phyloP scores from a whole-genome alignment of 306 rosid species.

The Alnus rubra region DNA sequence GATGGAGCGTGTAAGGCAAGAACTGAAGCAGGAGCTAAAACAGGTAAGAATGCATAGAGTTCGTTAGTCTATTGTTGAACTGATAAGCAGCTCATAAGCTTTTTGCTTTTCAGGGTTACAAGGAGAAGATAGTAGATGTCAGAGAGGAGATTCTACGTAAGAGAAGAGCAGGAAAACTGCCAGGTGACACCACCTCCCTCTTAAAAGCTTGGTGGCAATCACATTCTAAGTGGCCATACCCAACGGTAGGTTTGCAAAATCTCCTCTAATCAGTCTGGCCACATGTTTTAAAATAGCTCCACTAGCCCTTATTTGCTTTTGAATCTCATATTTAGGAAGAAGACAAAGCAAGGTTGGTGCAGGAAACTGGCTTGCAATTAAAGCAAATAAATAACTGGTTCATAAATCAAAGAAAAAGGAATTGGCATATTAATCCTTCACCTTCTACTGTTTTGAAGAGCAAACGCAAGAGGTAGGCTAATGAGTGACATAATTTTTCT shows the following conservation, averaged over 20 bases:
- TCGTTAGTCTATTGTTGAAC: neutral
- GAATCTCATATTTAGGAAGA: slow-evolving; percentile 62
- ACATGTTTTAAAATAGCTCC: neutral
- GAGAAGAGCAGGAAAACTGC: slow-evolving; percentile 96
- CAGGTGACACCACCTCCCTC: slow-evolving; percentile 93
- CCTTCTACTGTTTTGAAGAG: slow-evolving; percentile 59
- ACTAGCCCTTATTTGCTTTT: neutral
- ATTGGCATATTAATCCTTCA: slow-evolving; percentile 83
- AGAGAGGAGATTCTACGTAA: slow-evolving; percentile 88
- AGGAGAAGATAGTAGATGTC: slow-evolving; percentile 87
- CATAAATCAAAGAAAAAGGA: slow-evolving; percentile 72
- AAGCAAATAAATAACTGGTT: slow-evolving; percentile 69
- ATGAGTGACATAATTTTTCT: neutral
- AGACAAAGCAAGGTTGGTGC: slow-evolving; percentile 87
- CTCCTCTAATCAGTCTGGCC: too few relatives aligned
- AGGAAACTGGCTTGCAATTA: slow-evolving; percentile 89
- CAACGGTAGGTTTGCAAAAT: slow-evolving; percentile 61
- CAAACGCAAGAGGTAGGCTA: slow-evolving; percentile 80
- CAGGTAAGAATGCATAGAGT: slow-evolving; percentile 46
- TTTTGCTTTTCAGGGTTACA: slow-evolving; percentile 64
- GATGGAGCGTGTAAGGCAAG: slow-evolving; percentile 94
- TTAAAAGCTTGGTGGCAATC: slow-evolving; percentile 97
- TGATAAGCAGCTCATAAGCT: neutral
- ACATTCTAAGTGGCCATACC: slow-evolving; percentile 98
- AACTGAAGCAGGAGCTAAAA: slow-evolving; percentile 74